Evolutionary conservation across 495 filamentous ascomycete genomes (phyloP), one percentile per base, ranked within the genome.

Genomic region (Hyaloscypha bicolor): DNA sequence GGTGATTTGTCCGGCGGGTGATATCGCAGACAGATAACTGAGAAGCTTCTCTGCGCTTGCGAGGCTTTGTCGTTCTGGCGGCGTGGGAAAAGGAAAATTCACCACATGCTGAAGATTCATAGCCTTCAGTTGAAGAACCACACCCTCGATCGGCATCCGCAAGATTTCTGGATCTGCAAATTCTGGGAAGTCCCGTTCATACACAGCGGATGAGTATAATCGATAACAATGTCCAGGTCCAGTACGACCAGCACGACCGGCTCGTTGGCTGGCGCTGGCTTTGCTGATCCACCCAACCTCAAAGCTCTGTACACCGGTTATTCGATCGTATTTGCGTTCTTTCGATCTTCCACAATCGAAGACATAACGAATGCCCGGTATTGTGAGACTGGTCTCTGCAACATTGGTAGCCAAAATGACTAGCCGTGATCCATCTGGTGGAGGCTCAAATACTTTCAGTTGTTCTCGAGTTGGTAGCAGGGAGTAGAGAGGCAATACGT

Each of bases 21-120:
- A 84, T 32, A 92, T 80, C 6, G 90, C 91, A 12, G 87, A 86
- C 9, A 94, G 81, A 72, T 93, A 90, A 51, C 84, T 87, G 9
- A 97, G 79, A 8, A 97, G 83, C 72, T 90, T 94, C 75, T 98
- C 95, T 22, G 96, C 93, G 72, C 91, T 94, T 55, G 85, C 83
- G 1, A 99, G 83, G 67, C 88, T 92, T 66, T 89, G 81, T 16
- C 89, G 88, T 68, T 93, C 91, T 22, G 95, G 96, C 8, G 93
- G 88, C 4, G 96, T 97, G 9, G 96, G 96, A 75, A 98, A 99
- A n/a, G 95, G 96, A 76, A 99, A 99, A 72, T 94, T 96, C 73
- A 90, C 87, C 3, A 98, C 90, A 63, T 93, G 90, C 69, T 94
- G 91, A 29, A 97, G 83, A 64, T 92, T 92, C 93, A 98, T 97